A percentile compares a stretch with the other conserved stretches of the same genome.
Evolutionary conservation across 345 rosid species (phyloP).

Genomic region (Trapa incisa): DNA sequence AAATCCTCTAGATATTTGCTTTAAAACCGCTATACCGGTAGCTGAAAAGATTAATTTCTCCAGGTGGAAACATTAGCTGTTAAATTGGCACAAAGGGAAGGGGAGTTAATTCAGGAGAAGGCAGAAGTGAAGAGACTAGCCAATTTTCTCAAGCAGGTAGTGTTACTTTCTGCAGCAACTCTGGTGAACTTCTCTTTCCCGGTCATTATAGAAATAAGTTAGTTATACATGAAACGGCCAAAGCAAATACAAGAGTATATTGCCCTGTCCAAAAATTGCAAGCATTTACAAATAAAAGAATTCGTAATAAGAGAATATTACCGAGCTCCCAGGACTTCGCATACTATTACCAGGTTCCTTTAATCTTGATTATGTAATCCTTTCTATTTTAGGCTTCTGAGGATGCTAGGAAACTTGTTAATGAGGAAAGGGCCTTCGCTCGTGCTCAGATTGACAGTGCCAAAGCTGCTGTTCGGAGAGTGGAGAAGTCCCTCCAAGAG

Average conservation of each 20-base stretch:
- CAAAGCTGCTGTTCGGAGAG: slow-evolving; percentile 88
- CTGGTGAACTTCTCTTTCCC: not conserved
- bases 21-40: not conserved
- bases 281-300: not conserved
- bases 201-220: not conserved
- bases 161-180: not conserved
- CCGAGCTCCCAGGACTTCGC: not conserved
- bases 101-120: slow-evolving; percentile 87
- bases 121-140: slow-evolving; percentile 93
- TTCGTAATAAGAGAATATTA: not conserved
- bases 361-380: not conserved
- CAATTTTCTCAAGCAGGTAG: slow-evolving; percentile 77
- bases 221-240: not conserved
- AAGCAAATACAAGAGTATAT: not conserved
- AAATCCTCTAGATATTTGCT: not conserved
- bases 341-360: not conserved
- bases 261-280: not conserved
- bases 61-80: slow-evolving; percentile 95
- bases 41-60: slow-evolving; percentile 7
- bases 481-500: slow-evolving; percentile 87
- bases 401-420: slow-evolving; percentile 92
- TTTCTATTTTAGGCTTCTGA: slow-evolving; percentile 58
- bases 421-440: slow-evolving; percentile 90
- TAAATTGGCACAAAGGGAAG: slow-evolving; percentile 92
- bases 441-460: slow-evolving; percentile 95